A percentile compares a stretch with the other conserved stretches of the same genome.
Conservation (phyloP, 2,329 filamentous ascomycete genomes). For the Nemania bipapillata region DNA sequence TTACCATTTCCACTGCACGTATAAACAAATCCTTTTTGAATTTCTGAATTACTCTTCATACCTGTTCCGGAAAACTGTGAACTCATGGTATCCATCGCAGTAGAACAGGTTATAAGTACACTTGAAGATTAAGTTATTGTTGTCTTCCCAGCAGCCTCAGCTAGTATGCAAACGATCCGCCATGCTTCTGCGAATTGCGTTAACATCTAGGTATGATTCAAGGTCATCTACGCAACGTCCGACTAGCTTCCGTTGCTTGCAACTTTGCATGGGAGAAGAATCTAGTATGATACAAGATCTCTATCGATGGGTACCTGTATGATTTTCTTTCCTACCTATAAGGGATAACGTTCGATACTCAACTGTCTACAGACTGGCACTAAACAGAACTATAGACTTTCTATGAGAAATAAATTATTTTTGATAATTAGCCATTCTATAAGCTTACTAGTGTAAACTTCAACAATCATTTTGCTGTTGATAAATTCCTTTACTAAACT, state of each 20-base stretch:
- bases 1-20: background rate
- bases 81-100: background rate
- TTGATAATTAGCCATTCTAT: background rate
- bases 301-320: too few relatives aligned
- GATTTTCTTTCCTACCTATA: too few relatives aligned
- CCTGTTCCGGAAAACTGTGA: background rate
- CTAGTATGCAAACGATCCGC: background rate
- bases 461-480: background rate
- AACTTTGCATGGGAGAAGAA: background rate
- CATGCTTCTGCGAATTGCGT: background rate
- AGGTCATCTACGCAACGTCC: background rate
- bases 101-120: background rate
- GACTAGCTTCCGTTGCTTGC: background rate
- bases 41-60: background rate
- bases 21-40: background rate
- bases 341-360: too few relatives aligned
- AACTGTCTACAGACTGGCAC: too few relatives aligned
- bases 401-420: too few relatives aligned
- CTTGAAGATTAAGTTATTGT: background rate
- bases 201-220: background rate
- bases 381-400: too few relatives aligned
- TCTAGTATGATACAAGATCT: background rate
- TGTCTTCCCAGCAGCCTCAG: background rate
- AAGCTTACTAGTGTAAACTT: background rate
- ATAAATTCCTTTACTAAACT: too few relatives aligned